These are phyloP conservation scores for Primulina huaijiensis DNA, from an alignment of 257 asterid genomes.

Conservation along the genomic window DNA sequence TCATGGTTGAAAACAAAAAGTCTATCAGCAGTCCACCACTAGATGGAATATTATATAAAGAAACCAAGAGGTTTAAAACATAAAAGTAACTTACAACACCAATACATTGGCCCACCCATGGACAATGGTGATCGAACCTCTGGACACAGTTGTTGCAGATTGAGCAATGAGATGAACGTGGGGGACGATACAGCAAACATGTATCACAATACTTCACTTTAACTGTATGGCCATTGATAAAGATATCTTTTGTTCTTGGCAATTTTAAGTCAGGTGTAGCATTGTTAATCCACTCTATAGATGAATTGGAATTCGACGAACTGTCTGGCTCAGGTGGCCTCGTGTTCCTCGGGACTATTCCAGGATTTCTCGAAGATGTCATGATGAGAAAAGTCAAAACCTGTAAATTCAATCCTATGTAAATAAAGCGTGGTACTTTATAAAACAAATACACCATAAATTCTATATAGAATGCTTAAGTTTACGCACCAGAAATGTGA, in stretches of 20 bases:
- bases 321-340: conserved; percentile 54
- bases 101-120: conserved; percentile 96
- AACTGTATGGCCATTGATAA: conserved; percentile 59
- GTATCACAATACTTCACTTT: conserved; percentile 85
- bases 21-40: too few relatives aligned
- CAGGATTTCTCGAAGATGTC: conserved; percentile 78
- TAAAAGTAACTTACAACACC: conserved; percentile 55
- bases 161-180: conserved; percentile 96
- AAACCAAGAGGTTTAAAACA: neutral
- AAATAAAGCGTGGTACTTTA: neutral
- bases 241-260: conserved; percentile 67
- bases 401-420: conserved; percentile 33
- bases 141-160: conserved; percentile 93
- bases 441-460: neutral
- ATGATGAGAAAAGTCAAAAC: conserved; percentile 67
- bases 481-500: conserved; percentile 58
- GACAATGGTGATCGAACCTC: conserved; percentile 97
- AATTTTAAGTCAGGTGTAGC: conserved; percentile 48
- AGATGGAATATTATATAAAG: neutral
- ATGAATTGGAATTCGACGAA: conserved; percentile 30
- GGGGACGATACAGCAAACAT: conserved; percentile 82
- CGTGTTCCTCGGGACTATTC: conserved; percentile 72
- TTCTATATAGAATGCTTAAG: neutral
- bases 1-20: neutral
- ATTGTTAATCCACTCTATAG: conserved; percentile 58